A percentile compares a stretch with the other conserved stretches of the same genome.
Evolutionary conservation across 305 asterid genomes (phyloP).

Genomic region (Fraxinus floribunda): DNA sequence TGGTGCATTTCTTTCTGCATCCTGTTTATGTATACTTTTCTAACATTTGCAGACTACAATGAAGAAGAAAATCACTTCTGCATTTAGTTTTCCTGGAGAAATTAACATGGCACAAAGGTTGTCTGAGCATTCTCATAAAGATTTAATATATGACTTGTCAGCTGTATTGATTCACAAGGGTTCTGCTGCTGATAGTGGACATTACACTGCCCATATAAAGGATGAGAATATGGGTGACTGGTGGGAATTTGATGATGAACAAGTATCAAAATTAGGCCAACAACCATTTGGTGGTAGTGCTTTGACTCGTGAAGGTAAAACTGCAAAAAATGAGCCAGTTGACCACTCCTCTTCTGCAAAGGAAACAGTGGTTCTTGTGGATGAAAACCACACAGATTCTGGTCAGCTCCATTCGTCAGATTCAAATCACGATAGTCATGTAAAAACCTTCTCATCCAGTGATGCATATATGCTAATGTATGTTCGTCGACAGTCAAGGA

Average conservation of each 20-base stretch:
- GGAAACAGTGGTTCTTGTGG: slow-evolving; percentile 33
- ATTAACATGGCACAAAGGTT: slow-evolving; percentile 73
- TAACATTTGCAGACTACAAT: slow-evolving; percentile 78
- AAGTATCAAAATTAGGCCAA: slow-evolving; percentile 73
- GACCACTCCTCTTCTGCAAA: slow-evolving; percentile 45
- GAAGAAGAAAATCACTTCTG: slow-evolving; percentile 91
- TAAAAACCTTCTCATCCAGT: slow-evolving; percentile 66
- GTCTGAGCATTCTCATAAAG: slow-evolving; percentile 55
- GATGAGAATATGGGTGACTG: slow-evolving; percentile 78
- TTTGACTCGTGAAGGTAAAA: slow-evolving; percentile 48
- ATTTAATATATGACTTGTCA: slow-evolving; percentile 76
- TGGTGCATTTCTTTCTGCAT: slow-evolving; percentile 22
- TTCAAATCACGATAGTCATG: slow-evolving; percentile 43
- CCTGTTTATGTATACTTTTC: slow-evolving; percentile 26
- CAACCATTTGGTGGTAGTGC: slow-evolving; percentile 69
- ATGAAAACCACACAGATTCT: slow-evolving; percentile 40
- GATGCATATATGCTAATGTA: slow-evolving; percentile 99
- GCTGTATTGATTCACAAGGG: slow-evolving; percentile 98
- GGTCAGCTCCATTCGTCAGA: slow-evolving; percentile 40
- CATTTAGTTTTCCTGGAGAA: slow-evolving; percentile 79
- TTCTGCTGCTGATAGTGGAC: slow-evolving; percentile 94
- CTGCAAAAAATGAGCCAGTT: slow-evolving; percentile 43
- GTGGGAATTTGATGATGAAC: slow-evolving; percentile 99
- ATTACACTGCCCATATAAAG: slow-evolving; percentile 88
- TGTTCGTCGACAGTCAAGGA: slow-evolving; percentile 48